Base-by-base conservation (phyloP, 75 land plant genomes). In the Isoetes taiwanensis region DNA sequence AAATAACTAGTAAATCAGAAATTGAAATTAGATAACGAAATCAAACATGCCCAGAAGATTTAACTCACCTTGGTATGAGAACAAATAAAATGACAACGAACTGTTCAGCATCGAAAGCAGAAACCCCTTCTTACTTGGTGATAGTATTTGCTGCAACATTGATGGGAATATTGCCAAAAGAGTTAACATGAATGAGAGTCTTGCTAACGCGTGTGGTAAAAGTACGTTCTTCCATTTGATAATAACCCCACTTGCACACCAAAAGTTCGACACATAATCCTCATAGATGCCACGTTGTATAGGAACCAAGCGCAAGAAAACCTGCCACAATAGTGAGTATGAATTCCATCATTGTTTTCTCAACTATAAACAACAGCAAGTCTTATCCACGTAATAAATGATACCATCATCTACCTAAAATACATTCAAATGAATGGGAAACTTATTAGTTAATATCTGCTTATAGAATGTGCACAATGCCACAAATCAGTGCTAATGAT, bases 211-310 rank as follows among this genome's bases (percentile, higher is more conserved):
- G 26, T 64, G 56, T 41, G 56, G 67, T 30, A 80, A 26, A 59
- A 83, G 83, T 43, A 74, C 38, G 62, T 68, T 78, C 65, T 87
- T 91, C 97, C 97, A 91, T 43, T 91, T 91, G 21, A 91, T 66
- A n/a, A 87, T 14, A 24, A 91, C 46, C 3, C 84, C 80, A 32
- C 81, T 69, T 32, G 70, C 76, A 61, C 97, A 91, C 97, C 97
- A 91, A 58, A 87, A 91, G 41, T 84, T 81, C 34, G 93, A 81
- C 43, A 91, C 97, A 65, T 91, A 91, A 57, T 91, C 97, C 62
- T 91, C 95, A 73, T 73, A 91, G 33, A 91, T 61, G 17, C 97
- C 97, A 57, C 97, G 71, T 46, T 91, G 80, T 40, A 91, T 76
- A 11, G 97, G 97, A 57, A 86, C 97, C 64, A 91, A 66, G 20